These are phyloP conservation scores for Suillus plorans DNA, from an alignment of 768 basidiomycete genomes.

Conservation along the genomic window DNA sequence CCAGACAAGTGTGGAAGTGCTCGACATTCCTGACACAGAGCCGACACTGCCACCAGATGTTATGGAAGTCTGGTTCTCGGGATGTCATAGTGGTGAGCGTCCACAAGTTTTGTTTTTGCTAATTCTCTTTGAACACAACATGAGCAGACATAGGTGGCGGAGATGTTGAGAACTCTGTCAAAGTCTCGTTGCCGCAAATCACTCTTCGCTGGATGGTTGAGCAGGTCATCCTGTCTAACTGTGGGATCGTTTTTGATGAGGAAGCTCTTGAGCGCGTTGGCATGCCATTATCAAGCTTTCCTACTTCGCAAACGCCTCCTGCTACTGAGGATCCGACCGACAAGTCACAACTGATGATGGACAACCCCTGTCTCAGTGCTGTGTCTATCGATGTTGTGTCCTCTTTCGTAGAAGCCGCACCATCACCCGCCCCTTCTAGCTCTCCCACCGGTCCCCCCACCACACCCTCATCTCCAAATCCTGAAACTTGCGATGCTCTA, in stretches of 20 bases:
- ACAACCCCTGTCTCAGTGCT: not conserved
- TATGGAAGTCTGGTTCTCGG: slow-evolving; percentile 79
- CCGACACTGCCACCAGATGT: slow-evolving; percentile 43
- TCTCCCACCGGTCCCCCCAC: not conserved
- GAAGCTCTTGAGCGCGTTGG: slow-evolving; percentile 44
- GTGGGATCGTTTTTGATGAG: slow-evolving; percentile 58
- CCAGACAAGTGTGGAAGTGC: not conserved
- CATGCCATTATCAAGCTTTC: slow-evolving; percentile 24
- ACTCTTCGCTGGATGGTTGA: slow-evolving; percentile 80
- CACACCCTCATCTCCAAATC: slow-evolving; percentile 1
- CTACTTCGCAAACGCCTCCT: slow-evolving; percentile 13
- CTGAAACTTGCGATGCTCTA: slow-evolving; percentile 33
- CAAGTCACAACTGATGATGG: not conserved
- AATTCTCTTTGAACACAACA: slow-evolving; percentile 1
- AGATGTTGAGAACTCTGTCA: slow-evolving; percentile 40
- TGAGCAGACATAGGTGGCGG: slow-evolving; percentile 71
- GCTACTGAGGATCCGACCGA: not conserved
- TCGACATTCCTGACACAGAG: not conserved
- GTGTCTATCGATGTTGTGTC: not conserved
- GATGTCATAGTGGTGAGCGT: slow-evolving; percentile 64
- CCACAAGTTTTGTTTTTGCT: not conserved
- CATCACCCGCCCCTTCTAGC: not conserved
- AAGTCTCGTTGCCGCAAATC: slow-evolving; percentile 53
- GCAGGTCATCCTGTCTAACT: slow-evolving; percentile 54
- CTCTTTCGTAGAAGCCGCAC: not conserved